phyloP scores from a whole-genome alignment of 139 green algal genomes.

The Ostreobium quekettii region DNA sequence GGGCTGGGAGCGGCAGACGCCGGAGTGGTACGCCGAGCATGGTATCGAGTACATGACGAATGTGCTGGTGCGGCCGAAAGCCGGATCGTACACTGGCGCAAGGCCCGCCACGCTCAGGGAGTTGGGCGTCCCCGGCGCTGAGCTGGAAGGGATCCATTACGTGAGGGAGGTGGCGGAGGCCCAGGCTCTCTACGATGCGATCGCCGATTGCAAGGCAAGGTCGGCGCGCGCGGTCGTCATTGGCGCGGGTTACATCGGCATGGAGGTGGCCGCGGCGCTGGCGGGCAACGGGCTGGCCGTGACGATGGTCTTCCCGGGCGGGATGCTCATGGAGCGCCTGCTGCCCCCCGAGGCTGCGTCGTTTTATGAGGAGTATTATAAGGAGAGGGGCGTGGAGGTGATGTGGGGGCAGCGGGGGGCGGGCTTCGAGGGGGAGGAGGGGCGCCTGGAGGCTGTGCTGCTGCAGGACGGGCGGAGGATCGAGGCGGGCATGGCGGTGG shows the following conservation, averaged over 20 bases:
- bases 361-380: slow-evolving; percentile 69
- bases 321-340: slow-evolving; percentile 61
- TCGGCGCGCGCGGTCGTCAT: slow-evolving; percentile 52
- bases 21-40: slow-evolving; percentile 65
- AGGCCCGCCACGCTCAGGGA: slow-evolving; percentile 51
- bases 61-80: too few relatives aligned
- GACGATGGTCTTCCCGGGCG: slow-evolving; percentile 78
- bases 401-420: slow-evolving; percentile 31
- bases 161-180: slow-evolving; percentile 75
- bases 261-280: slow-evolving; percentile 61
- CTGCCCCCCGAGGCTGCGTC: slow-evolving; percentile 66
- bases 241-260: slow-evolving; percentile 91
- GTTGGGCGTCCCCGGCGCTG: slow-evolving; percentile 54
- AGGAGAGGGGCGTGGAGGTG: slow-evolving; percentile 42
- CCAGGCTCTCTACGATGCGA: slow-evolving; percentile 52
- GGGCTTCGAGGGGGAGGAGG: slow-evolving; percentile 36
- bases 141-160: slow-evolving; percentile 73
- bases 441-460: slow-evolving; percentile 46
- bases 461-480: slow-evolving; percentile 55
- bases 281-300: slow-evolving; percentile 60
- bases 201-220: slow-evolving; percentile 45
- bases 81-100: too few relatives aligned
- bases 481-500: slow-evolving; percentile 60
- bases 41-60: slow-evolving; percentile 61
- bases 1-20: slow-evolving; percentile 66